These are phyloP conservation scores for Boeremia lycopersici DNA, from an alignment of 2,329 filamentous ascomycete species.

Conservation along the genomic window DNA sequence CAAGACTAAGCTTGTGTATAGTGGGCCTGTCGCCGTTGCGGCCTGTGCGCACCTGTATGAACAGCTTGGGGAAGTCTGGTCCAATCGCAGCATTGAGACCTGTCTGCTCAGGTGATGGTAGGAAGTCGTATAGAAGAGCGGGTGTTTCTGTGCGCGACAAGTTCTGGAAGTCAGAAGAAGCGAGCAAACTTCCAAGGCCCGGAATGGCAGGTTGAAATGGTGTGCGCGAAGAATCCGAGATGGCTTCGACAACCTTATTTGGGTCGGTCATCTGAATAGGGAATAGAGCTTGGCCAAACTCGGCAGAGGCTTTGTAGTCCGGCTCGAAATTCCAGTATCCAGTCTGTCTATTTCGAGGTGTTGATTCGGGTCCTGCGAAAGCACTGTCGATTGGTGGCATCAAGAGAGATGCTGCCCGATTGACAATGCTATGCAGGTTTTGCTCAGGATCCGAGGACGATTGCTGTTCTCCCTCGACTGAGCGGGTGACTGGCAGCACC, in stretches of 20 bases:
- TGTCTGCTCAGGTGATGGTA: conserved; percentile 25
- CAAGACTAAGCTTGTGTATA: conserved; percentile 30
- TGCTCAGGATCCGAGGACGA: not conserved
- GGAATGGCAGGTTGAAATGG: conserved; percentile 28
- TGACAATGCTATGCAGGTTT: conserved; percentile 4
- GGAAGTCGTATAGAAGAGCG: conserved; percentile 32
- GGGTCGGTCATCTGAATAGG: conserved; percentile 17
- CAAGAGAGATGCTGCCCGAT: conserved; percentile 1
- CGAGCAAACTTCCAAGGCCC: conserved; percentile 32
- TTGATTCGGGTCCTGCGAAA: not conserved
- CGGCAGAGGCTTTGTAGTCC: conserved; percentile 21
- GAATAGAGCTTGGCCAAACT: conserved; percentile 36
- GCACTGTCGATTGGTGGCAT: conserved; percentile 2
- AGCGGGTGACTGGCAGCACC: conserved; percentile 23
- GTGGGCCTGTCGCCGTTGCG: conserved; percentile 14
- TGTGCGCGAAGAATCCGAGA: conserved; percentile 5
- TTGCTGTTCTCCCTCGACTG: not conserved
- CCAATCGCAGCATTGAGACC: conserved; percentile 12
- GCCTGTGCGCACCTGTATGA: conserved; percentile 30
- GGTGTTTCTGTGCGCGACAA: conserved; percentile 16
- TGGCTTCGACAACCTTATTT: conserved; percentile 2
- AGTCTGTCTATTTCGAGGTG: conserved; percentile 8
- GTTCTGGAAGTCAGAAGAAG: conserved; percentile 17
- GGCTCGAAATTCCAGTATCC: conserved; percentile 26
- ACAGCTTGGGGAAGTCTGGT: conserved; percentile 30